These are phyloP conservation scores for Medicago ruthenica DNA, from an alignment of 306 rosid genomes.

Conservation along the genomic window DNA sequence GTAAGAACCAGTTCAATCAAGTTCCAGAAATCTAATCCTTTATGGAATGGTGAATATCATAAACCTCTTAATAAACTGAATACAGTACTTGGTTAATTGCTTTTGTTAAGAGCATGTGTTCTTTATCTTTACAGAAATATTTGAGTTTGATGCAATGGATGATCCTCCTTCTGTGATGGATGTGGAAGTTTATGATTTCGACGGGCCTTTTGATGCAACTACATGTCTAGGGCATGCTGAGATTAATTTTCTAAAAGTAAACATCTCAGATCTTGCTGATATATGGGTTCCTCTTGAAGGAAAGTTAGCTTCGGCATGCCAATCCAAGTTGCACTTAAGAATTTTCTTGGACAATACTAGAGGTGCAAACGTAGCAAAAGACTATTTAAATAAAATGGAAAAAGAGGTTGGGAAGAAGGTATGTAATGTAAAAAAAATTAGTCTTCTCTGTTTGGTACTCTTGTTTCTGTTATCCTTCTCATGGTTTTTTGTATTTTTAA, in stretches of 20 bases:
- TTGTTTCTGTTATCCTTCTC: conserved; percentile 37
- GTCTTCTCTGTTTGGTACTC: conserved; percentile 21
- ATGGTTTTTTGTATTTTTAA: conserved; percentile 21
- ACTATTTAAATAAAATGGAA: conserved; percentile 90
- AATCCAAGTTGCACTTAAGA: conserved; percentile 89
- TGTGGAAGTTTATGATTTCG: conserved; percentile 90
- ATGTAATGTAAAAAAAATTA: conserved; percentile 35
- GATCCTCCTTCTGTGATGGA: conserved; percentile 96
- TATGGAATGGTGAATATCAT: conserved; percentile 80
- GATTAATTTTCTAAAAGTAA: conserved; percentile 80
- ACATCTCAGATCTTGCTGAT: conserved; percentile 88
- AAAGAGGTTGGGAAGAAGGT: conserved; percentile 99
- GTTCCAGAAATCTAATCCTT: conserved; percentile 88
- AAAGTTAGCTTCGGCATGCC: conserved; percentile 90
- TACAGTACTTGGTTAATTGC: not conserved
- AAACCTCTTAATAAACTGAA: conserved; percentile 18
- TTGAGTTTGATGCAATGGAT: conserved; percentile 99
- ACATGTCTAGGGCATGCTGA: conserved; percentile 88
- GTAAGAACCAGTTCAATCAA: conserved; percentile 95
- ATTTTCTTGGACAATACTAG: conserved; percentile 88
- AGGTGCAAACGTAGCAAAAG: conserved; percentile 76
- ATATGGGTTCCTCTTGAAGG: conserved; percentile 94
- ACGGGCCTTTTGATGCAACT: conserved; percentile 96
- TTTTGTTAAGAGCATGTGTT: conserved; percentile 35
- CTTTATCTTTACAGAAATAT: conserved; percentile 74